phyloP scores from a whole-genome alignment of 768 basidiomycete genomes.

The Rhizopogon vulgaris region DNA sequence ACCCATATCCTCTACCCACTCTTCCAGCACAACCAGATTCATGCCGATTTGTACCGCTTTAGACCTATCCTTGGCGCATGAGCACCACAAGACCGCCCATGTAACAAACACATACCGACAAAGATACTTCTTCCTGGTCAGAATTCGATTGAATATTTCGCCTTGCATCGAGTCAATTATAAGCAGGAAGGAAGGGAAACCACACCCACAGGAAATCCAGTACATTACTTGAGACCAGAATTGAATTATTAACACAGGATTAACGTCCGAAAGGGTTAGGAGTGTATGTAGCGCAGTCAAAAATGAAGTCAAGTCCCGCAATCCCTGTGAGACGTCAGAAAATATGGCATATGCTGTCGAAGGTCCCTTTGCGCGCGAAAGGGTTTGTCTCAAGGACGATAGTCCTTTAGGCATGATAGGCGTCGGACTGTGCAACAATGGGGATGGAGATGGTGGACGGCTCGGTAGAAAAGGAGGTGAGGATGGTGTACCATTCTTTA shows the following conservation, averaged over 20 bases:
- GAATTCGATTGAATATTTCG: slow-evolving; percentile 78
- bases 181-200: slow-evolving; percentile 1
- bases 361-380: slow-evolving; percentile 47
- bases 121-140: slow-evolving; percentile 90
- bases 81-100: not conserved
- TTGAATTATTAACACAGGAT: slow-evolving; percentile 83
- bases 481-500: slow-evolving; percentile 33
- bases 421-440: slow-evolving; percentile 34
- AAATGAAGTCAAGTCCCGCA: slow-evolving; percentile 64
- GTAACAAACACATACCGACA: slow-evolving; percentile 55
- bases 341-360: slow-evolving; percentile 44
- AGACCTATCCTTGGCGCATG: slow-evolving; percentile 41
- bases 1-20: slow-evolving; percentile 82
- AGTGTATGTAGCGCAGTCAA: slow-evolving; percentile 82
- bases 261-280: slow-evolving; percentile 80
- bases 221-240: slow-evolving; percentile 98
- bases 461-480: slow-evolving; percentile 43
- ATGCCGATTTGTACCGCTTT: slow-evolving; percentile 85
- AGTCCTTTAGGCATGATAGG: slow-evolving; percentile 48
- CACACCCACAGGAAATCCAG: slow-evolving; percentile 86
- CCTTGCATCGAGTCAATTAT: slow-evolving; percentile 36
- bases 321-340: slow-evolving; percentile 37
- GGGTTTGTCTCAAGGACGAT: slow-evolving; percentile 62
- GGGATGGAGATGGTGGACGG: slow-evolving; percentile 50
- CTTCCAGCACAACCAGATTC: slow-evolving; percentile 81